Base-by-base conservation (phyloP, 2,329 filamentous ascomycete species). In the Aspergillus felis region DNA sequence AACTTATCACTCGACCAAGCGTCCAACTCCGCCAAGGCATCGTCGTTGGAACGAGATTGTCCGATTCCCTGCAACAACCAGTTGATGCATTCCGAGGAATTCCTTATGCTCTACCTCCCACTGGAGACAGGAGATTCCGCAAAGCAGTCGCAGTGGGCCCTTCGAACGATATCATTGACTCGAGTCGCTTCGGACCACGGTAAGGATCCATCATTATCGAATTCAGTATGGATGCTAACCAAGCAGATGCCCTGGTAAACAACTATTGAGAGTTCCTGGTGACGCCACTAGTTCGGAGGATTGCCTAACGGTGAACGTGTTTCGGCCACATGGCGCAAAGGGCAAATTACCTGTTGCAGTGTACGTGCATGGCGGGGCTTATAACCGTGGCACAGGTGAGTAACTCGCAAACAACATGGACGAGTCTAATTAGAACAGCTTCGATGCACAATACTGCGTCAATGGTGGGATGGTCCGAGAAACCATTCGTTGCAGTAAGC, bases 381-480 rank as follows among this genome's bases (percentile, higher is more conserved):
- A 76, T 53, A 75, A 72, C 64, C 65, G 62, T 50, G 67, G 72
- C 1, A 59, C 65, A 4, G 69, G 66, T 60, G 56, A 9, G 53
- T n/a, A 12, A 12, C 51, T 71, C 69, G 65, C 59, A 55, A 17
- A 25, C 5, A 17, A 17, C 6, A 7, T 38, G 51, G 24, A 24
- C 20, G 1, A 22, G 42, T 38, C 55, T 57, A 20, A 59, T n/a
- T 8, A 58, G 35, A 4, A 41, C 20, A 38, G 60, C 50, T 25
- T 50, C 62, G 55, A 75, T 74, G 64, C 79, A 87, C 56, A 81
- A 89, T 66, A 83, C 87, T 60, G 81, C 79, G 0, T 82, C 82
- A 38, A 84, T 89, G 72, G 81, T 87, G 14, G 78, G 81, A 4
- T 87, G 82, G 70, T 72, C 78, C 1, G 71, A 73, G 3, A 67